Evolutionary conservation across 2,329 filamentous ascomycete species (phyloP).

Genomic region (Penicillium sp.): DNA sequence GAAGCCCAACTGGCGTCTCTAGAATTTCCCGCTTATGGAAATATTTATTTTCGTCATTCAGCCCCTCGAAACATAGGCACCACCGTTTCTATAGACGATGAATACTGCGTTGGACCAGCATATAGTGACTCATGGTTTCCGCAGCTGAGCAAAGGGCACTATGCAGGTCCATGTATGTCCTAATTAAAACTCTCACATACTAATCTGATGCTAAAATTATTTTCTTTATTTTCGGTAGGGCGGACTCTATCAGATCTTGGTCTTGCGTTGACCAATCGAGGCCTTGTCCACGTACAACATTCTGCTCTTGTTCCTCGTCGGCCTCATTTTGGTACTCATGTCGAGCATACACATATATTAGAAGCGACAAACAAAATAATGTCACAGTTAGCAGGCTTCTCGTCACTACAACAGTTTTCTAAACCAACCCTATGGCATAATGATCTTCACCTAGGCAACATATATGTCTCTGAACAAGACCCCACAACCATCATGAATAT

Average conservation of each 20-base stretch:
- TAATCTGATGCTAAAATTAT: background rate
- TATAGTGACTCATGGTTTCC: conserved; percentile 15
- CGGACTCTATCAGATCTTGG: conserved; percentile 14
- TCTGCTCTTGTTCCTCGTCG: conserved; percentile 12
- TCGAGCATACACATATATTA: conserved; percentile 12
- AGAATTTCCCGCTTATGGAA: conserved; percentile 26
- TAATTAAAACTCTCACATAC: background rate
- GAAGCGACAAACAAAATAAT: conserved; percentile 11
- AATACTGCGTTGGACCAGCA: conserved; percentile 16
- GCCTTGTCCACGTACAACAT: conserved; percentile 12
- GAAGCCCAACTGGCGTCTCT: conserved; percentile 24
- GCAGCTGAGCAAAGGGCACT: conserved; percentile 11
- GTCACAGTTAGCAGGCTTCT: conserved; percentile 1
- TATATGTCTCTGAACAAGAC: conserved; percentile 19
- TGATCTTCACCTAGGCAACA: conserved; percentile 22
- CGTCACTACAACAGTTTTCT: conserved; percentile 4
- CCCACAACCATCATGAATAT: conserved; percentile 17
- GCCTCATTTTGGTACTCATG: conserved; percentile 16
- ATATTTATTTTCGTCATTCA: conserved; percentile 25
- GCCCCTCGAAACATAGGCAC: background rate
- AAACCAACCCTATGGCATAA: conserved; percentile 19
- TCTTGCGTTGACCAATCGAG: conserved; percentile 11
- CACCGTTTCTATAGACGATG: conserved; percentile 11
- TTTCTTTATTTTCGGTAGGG: conserved; percentile 11
- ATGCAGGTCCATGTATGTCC: conserved; percentile 18